Base-by-base conservation (phyloP, 1,284 basidiomycete species). In the Cryptococcus sp. region DNA sequence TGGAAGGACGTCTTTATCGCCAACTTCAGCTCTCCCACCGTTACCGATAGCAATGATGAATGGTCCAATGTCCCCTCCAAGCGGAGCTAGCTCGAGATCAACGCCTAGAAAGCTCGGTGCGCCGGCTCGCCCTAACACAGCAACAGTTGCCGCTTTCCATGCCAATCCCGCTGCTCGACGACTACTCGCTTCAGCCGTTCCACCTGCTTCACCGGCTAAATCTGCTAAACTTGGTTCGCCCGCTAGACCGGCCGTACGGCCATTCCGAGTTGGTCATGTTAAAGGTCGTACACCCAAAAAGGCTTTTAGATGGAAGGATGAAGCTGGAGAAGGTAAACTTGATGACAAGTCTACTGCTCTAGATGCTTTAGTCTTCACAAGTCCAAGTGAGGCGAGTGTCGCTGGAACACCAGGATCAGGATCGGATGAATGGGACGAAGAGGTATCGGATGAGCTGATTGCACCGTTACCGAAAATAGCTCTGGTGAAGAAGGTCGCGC, bases 271-370 rank as follows among this genome's bases (percentile, higher is more conserved):
- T 30, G 55, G 53, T n/a, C 55, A 55, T 37, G 57, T 53, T 53
- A 53, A 55, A 47, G 52, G 49, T 43, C 46, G 42, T 30, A 52
- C 53, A 34, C 57, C 51, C 1, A 50, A 41, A 34, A 94, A 94
- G 74, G 86, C 83, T 53, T 88, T 95, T 14, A 86, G 92, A 66
- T 95, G 91, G 91, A 83, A 82, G 53, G 91, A 95, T 66, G 88
- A 93, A 71, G 89, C 83, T 4, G 91, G 91, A 5, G 86, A 88
- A 68, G 91, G 90, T 7, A 80, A 83, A 48, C 76, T 94, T 47
- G 88, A 60, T 51, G 53, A 55, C 37, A 31, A 36, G 14, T 49
- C 47, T 8, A 45, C 37, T 7, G 53, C 53, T 4, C 38, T 31
- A 5, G 48, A 49, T 35, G 47, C 53, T 30, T 30, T 41, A 13